These are phyloP conservation scores for Nigrospora oryzae DNA, from an alignment of 2,329 filamentous ascomycete species.

Conservation along the genomic window DNA sequence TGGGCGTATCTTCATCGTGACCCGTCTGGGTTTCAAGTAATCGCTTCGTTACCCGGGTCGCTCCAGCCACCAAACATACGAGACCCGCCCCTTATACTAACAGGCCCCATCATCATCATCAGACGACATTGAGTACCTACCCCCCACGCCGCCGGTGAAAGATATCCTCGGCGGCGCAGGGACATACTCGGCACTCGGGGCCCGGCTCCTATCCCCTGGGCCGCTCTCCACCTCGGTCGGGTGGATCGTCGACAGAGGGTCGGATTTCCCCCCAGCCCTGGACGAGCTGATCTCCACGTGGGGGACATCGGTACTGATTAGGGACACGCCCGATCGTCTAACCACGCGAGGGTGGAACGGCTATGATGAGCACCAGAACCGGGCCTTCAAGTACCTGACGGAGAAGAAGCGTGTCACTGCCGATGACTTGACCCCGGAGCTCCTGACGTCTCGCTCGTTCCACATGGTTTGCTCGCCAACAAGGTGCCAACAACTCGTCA, in stretches of 20 bases:
- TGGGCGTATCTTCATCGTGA: too few relatives aligned
- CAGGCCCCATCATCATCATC: conserved; percentile 10
- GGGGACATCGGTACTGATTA: conserved; percentile 65
- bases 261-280: conserved; percentile 70
- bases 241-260: conserved; percentile 87
- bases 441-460: conserved; percentile 69
- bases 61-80: not conserved
- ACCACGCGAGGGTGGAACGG: conserved; percentile 93
- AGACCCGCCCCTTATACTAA: conserved; percentile 3
- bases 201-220: conserved; percentile 73
- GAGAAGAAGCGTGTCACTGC: conserved; percentile 76
- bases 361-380: conserved; percentile 63
- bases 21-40: too few relatives aligned
- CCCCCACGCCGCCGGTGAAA: conserved; percentile 58
- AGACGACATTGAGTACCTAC: conserved; percentile 88
- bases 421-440: conserved; percentile 54
- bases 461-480: conserved; percentile 79
- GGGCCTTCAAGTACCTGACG: conserved; percentile 79
- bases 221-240: conserved; percentile 61
- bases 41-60: too few relatives aligned
- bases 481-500: conserved; percentile 68
- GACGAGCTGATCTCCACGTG: conserved; percentile 59
- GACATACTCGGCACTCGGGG: conserved; percentile 78
- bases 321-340: conserved; percentile 55
- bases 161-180: conserved; percentile 85